Conservation (phyloP, 129 eudicot species). For the Arctium minus region DNA sequence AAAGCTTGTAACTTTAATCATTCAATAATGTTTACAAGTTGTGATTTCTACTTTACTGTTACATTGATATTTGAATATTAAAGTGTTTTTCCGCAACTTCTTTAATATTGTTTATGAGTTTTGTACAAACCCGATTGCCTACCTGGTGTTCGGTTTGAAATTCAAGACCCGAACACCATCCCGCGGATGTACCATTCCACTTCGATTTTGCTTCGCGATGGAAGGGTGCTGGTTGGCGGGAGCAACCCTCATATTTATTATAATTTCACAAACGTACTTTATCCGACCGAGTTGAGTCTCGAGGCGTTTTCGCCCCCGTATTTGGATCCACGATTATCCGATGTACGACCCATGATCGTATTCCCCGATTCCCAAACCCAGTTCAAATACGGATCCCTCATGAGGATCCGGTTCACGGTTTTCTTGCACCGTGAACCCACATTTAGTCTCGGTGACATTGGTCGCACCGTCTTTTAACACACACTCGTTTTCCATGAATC, state of each 20-base stretch:
- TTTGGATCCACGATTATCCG: slow-evolving; percentile 16
- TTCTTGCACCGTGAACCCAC: slow-evolving; percentile 12
- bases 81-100: too few relatives aligned
- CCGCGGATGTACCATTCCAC: slow-evolving; percentile 76
- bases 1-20: too few relatives aligned
- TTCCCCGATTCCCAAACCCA: slow-evolving; percentile 25
- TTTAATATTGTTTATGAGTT: too few relatives aligned
- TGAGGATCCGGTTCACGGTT: slow-evolving; percentile 30
- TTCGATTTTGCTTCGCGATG: slow-evolving; percentile 54
- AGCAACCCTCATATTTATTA: slow-evolving; percentile 63
- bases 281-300: slow-evolving; percentile 60
- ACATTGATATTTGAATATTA: too few relatives aligned
- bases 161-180: slow-evolving; percentile 33
- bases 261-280: slow-evolving; percentile 53
- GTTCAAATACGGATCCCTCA: slow-evolving; percentile 28
- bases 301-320: slow-evolving; percentile 79
- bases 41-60: too few relatives aligned
- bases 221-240: slow-evolving; percentile 65
- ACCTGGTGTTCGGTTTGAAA: slow-evolving; percentile 26
- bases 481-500: slow-evolving; percentile 83
- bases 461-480: slow-evolving; percentile 69
- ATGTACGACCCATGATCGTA: slow-evolving; percentile 50
- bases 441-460: slow-evolving; percentile 52
- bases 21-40: too few relatives aligned
- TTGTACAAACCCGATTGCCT: slow-evolving; percentile 39